Conservation (phyloP, 352 stramenopile species). For the Albugo laibachii region DNA sequence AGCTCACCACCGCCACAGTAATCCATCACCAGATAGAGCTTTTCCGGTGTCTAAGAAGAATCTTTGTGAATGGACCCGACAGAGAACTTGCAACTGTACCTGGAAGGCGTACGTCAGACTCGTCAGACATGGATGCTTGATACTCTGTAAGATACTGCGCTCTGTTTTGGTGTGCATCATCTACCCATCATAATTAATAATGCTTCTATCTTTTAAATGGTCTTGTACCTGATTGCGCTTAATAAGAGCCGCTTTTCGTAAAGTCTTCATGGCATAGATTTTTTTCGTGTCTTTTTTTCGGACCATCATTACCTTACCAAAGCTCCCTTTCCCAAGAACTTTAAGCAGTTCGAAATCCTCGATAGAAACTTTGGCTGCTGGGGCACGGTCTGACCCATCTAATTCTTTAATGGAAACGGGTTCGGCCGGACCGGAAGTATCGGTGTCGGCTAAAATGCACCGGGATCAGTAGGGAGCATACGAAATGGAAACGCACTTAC, state of each 20-base stretch:
- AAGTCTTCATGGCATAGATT: constrained; percentile 92
- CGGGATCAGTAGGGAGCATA: not conserved
- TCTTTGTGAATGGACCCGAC: constrained; percentile 1
- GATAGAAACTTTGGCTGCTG: constrained; percentile 70
- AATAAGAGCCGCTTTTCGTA: constrained; percentile 83
- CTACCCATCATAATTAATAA: constrained; percentile 1
- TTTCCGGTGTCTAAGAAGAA: constrained; percentile 73
- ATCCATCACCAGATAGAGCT: constrained; percentile 89
- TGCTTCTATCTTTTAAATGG: not conserved
- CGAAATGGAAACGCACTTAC: constrained; percentile 14
- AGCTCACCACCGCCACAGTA: constrained; percentile 88
- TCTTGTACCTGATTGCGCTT: constrained; percentile 76
- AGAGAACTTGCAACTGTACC: constrained; percentile 2
- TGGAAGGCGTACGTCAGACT: constrained; percentile 76
- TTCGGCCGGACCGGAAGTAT: constrained; percentile 60
- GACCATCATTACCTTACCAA: constrained; percentile 93
- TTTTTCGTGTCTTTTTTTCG: constrained; percentile 86
- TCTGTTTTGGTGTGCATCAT: constrained; percentile 88
- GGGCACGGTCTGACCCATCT: constrained; percentile 23
- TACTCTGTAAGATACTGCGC: constrained; percentile 83
- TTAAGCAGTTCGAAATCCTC: constrained; percentile 87
- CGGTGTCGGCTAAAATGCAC: constrained; percentile 25
- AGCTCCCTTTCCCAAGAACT: constrained; percentile 88
- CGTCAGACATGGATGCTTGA: constrained; percentile 83
- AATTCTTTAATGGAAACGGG: constrained; percentile 71